Percentiles rank a stretch among this genome's conserved stretches.
Evolutionary conservation across 768 basidiomycete species (phyloP).

Genomic region (Termitomyces sp.): DNA sequence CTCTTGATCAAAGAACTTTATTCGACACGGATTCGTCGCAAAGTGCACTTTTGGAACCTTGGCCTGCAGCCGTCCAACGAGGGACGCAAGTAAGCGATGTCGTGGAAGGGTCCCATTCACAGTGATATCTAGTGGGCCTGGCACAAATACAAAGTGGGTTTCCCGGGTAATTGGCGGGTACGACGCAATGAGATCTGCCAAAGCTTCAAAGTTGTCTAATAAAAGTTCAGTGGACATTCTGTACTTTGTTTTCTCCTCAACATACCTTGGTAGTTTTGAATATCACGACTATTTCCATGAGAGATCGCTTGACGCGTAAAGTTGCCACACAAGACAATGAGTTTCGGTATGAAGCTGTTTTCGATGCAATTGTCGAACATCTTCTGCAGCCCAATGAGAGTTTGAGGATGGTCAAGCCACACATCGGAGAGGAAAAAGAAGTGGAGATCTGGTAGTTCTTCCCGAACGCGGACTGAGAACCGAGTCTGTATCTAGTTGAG

Average conservation of each 20-base stretch:
- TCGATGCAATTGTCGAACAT: conserved; percentile 92
- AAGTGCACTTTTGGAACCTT: conserved; percentile 82
- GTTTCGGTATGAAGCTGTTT: conserved; percentile 80
- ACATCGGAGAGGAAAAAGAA: conserved; percentile 97
- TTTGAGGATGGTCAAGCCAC: conserved; percentile 89
- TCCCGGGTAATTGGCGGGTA: conserved; percentile 74
- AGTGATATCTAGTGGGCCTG: conserved; percentile 89
- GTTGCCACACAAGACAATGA: conserved; percentile 93
- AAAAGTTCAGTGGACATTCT: background rate
- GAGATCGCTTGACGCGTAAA: conserved; percentile 84
- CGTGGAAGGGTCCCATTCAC: conserved; percentile 81
- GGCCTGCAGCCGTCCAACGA: conserved; percentile 65
- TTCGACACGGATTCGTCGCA: conserved; percentile 88
- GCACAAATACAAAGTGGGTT: conserved; percentile 93
- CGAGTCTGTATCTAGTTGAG: conserved; percentile 44
- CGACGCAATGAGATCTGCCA: conserved; percentile 81
- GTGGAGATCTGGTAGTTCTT: conserved; percentile 72
- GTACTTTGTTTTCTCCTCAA: background rate
- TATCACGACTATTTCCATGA: conserved; percentile 74
- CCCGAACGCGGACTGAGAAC: conserved; percentile 58
- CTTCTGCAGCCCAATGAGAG: conserved; percentile 73
- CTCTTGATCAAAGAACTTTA: conserved; percentile 95
- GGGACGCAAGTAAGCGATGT: conserved; percentile 72
- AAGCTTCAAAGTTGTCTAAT: conserved; percentile 80
- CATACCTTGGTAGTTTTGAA: conserved; percentile 86